Evolutionary conservation across 169 alveolate species (phyloP).

Genomic region (Cryptosporidium felis): DNA sequence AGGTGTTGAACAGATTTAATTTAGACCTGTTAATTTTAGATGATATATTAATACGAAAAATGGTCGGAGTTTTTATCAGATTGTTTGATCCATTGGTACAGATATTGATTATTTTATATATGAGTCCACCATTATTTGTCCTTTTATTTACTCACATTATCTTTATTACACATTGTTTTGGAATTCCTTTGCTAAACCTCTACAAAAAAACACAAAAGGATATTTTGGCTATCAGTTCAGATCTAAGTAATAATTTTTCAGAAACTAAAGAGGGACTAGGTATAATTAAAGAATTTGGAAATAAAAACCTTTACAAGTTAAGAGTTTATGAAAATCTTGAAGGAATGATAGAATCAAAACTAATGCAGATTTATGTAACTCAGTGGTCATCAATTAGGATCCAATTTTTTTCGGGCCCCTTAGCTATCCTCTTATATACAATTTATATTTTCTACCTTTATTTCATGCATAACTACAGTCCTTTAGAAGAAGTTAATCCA

Average conservation of each 20-base stretch:
- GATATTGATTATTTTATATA: neutral
- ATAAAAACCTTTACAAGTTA: neutral
- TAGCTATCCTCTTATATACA: conserved; percentile 9
- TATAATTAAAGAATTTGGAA: conserved; percentile 1
- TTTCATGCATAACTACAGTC: neutral
- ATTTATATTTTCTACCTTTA: neutral
- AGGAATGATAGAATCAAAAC: neutral
- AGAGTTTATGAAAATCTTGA: neutral
- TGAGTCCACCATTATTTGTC: neutral
- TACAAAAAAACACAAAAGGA: conserved; percentile 7
- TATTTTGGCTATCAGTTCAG: neutral
- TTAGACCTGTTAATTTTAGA: conserved; percentile 18
- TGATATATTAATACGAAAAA: conserved; percentile 3
- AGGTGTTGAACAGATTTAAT: conserved; percentile 17
- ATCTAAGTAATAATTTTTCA: neutral
- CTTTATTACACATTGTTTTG: neutral
- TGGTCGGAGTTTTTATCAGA: conserved; percentile 30
- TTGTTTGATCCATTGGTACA: conserved; percentile 24
- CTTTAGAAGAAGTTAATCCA: neutral
- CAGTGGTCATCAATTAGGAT: conserved; percentile 34
- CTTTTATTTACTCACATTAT: neutral
- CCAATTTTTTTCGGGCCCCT: conserved; percentile 34
- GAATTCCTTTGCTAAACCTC: neutral
- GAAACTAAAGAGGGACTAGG: neutral
- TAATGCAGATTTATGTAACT: neutral